Evolutionary conservation across 1,284 basidiomycete genomes (phyloP).

Genomic region (Microbotryomycetes sp.): DNA sequence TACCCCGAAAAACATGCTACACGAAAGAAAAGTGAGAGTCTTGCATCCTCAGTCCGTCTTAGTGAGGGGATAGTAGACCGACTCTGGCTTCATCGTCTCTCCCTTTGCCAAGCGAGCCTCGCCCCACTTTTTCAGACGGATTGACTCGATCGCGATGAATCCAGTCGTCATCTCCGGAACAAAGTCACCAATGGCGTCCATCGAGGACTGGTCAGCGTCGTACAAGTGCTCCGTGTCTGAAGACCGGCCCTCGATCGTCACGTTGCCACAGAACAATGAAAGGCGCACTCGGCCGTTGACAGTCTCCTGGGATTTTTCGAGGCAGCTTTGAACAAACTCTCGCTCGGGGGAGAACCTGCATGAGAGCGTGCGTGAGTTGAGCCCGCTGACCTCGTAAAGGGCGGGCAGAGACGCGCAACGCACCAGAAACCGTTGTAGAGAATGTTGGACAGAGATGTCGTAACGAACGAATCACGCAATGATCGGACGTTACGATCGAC

Average conservation of each 20-base stretch:
- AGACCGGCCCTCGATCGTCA: constrained; percentile 82
- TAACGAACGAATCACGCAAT: constrained; percentile 90
- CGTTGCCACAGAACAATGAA: constrained; percentile 94
- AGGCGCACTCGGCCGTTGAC: constrained; percentile 89
- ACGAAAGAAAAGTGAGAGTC: too few species aligned
- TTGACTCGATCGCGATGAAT: constrained; percentile 86
- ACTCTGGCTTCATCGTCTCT: constrained; percentile 27
- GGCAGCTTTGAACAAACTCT: constrained; percentile 83
- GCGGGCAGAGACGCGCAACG: not conserved
- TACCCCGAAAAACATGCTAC: too few species aligned
- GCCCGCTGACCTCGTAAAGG: too few species aligned
- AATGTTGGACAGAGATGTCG: constrained; percentile 66
- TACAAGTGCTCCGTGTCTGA: constrained; percentile 73
- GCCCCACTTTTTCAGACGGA: constrained; percentile 86
- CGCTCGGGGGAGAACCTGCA: constrained; percentile 84
- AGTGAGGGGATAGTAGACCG: constrained; percentile 14
- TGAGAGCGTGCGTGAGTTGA: not conserved
- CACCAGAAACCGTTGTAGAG: constrained; percentile 85
- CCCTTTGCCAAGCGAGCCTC: constrained; percentile 30
- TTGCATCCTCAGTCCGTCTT: not conserved
- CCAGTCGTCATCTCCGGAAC: not conserved
- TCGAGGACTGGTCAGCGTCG: constrained; percentile 93
- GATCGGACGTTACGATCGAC: constrained; percentile 95
- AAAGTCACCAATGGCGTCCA: constrained; percentile 54
- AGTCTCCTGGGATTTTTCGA: constrained; percentile 87